phyloP scores from a whole-genome alignment of 2,329 filamentous ascomycete species.

The Fusarium oxysporum region DNA sequence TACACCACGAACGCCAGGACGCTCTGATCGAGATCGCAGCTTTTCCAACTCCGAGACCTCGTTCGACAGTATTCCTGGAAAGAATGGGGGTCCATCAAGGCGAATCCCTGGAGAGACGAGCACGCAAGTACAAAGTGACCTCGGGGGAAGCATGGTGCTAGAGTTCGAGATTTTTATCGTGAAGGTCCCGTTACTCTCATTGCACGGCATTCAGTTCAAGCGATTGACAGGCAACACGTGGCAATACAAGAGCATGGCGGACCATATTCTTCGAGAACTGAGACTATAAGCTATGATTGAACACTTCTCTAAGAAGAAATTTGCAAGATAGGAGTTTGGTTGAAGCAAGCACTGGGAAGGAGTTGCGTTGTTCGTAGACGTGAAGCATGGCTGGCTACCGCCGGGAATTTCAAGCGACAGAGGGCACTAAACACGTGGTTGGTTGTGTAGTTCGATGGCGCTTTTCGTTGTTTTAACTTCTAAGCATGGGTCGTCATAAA shows the following conservation, averaged over 20 bases:
- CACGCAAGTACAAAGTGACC: constrained; percentile 90
- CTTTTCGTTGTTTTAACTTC: constrained; percentile 33
- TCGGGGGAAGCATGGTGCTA: constrained; percentile 84
- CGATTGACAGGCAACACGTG: constrained; percentile 94
- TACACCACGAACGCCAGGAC: constrained; percentile 58
- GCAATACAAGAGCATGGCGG: constrained; percentile 99
- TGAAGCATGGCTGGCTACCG: constrained; percentile 19
- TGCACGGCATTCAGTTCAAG: constrained; percentile 99
- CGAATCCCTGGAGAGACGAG: constrained; percentile 85
- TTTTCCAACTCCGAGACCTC: constrained; percentile 90
- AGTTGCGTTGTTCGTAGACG: constrained; percentile 31
- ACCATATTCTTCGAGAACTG: constrained; percentile 90
- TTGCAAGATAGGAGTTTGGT: constrained; percentile 14
- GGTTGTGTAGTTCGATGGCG: constrained; percentile 38
- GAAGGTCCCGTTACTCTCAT: constrained; percentile 90
- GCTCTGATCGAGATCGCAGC: constrained; percentile 72
- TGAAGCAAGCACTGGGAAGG: constrained; percentile 17
- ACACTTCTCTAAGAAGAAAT: constrained; percentile 1
- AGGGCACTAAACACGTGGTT: constrained; percentile 25
- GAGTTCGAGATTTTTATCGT: constrained; percentile 98
- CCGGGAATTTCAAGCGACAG: constrained; percentile 14
- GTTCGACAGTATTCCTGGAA: constrained; percentile 75
- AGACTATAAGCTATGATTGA: constrained; percentile 78
- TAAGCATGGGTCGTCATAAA: constrained; percentile 39
- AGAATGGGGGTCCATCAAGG: constrained; percentile 63